Evolutionary conservation across 768 basidiomycete genomes (phyloP), one percentile per base, ranked within the genome.

Genomic region (Thelephora aurantiotincta): DNA sequence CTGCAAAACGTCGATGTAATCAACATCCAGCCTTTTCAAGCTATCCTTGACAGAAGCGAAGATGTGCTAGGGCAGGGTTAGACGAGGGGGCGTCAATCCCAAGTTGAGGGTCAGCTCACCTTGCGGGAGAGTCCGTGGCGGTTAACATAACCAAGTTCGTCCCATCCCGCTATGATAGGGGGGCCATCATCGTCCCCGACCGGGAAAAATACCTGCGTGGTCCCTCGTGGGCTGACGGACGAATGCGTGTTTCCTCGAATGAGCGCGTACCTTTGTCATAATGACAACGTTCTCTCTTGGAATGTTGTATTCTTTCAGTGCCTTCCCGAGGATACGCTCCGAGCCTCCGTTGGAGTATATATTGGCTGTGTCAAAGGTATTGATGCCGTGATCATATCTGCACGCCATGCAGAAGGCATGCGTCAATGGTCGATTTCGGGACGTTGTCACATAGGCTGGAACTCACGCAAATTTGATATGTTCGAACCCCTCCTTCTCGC

Each of bases 1-100:
- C 64, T 84, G 82, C 7, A 83, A 61, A 1, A 85, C 60, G 56
- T 86, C 84, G 52, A 88, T 68, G 50, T 84, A 85, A 45, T 86
- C 82, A 26, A 82, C 61, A 44, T 82, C 78, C 9, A 87, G 66
- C 33, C 83, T 68, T 54, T 79, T 61, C 47, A 86, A 59, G 45
- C 74, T 76, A 19, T 63, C 60, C 52, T 77, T 77, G 18, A 72
- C 69, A 9, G 70, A 61, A 19, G 72, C 75, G 51, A 80, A 79
- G 59, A 81, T 77, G 55, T 74, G 72, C 63, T 65, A 38, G 13
- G 5, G 20, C 13, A 14, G 5, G 18, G 41, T 9, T 5, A 11
- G 33, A 26, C 12, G 13, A 9, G 30, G 44, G 16, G 18, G 11
- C 11, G 26, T 13, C 6, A 6, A 18, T 12, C 2, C 3, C 0